These are phyloP conservation scores for Ceratocystiopsis minuta DNA, from an alignment of 2,329 filamentous ascomycete genomes.

Conservation along the genomic window DNA sequence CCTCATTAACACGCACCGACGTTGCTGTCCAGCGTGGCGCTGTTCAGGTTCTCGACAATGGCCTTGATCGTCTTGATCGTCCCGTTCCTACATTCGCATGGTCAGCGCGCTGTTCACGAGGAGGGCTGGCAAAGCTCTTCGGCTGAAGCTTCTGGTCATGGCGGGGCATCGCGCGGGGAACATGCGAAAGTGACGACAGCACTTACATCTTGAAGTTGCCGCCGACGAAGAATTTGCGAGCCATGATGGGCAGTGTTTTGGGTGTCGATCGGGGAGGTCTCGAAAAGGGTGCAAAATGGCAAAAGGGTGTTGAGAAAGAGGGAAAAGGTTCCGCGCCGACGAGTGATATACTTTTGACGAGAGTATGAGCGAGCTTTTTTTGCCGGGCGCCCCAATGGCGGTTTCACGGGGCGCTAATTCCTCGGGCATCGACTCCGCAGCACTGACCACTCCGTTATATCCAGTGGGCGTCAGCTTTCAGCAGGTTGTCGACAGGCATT, in stretches of 20 bases:
- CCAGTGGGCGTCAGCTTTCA: too few species aligned
- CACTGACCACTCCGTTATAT: too few species aligned
- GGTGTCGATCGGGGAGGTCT: neutral
- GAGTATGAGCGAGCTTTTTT: too few species aligned
- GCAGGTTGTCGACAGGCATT: too few species aligned
- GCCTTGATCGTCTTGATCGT: constrained; percentile 73
- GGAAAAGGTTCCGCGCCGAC: too few species aligned
- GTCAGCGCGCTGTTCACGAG: neutral
- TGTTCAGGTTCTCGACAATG: constrained; percentile 80
- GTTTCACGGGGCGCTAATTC: too few species aligned
- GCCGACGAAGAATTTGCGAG: constrained; percentile 92
- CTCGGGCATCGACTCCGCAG: too few species aligned
- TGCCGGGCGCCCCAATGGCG: too few species aligned
- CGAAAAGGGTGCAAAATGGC: too few species aligned
- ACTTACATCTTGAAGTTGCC: constrained; percentile 98
- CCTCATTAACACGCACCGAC: constrained; percentile 55
- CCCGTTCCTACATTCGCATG: constrained; percentile 55
- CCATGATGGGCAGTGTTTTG: constrained; percentile 43
- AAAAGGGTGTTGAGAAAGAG: too few species aligned
- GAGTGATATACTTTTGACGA: too few species aligned
- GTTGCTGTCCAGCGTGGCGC: constrained; percentile 60
- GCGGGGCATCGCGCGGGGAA: constrained; percentile 11
- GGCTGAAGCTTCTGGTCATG: constrained; percentile 1
- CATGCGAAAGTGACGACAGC: constrained; percentile 3
- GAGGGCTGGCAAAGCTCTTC: constrained; percentile 8